Conservation (phyloP, 768 basidiomycete species). For the Boletus fagicola region DNA sequence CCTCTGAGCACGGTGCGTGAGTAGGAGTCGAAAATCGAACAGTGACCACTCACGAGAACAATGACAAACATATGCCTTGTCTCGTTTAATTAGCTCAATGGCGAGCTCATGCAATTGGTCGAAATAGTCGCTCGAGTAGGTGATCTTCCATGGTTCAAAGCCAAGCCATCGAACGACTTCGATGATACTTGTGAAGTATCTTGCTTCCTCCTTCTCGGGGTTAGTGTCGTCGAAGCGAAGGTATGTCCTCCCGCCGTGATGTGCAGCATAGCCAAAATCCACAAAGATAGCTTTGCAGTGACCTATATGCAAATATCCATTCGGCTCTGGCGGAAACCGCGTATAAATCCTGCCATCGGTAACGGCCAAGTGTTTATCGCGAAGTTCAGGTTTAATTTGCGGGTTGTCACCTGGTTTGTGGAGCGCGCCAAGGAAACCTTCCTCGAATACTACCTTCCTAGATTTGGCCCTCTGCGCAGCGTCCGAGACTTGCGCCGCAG, state of each 20-base stretch:
- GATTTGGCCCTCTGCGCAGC: slow-evolving; percentile 35
- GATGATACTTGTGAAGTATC: slow-evolving; percentile 94
- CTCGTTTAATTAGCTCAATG: slow-evolving; percentile 81
- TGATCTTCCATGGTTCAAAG: slow-evolving; percentile 98
- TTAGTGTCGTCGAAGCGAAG: slow-evolving; percentile 98
- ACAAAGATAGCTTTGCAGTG: slow-evolving; percentile 99
- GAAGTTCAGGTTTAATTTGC: slow-evolving; percentile 74
- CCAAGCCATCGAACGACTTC: slow-evolving; percentile 97
- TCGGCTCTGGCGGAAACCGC: slow-evolving; percentile 98
- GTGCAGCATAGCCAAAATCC: slow-evolving; percentile 97
- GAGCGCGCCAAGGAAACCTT: slow-evolving; percentile 89
- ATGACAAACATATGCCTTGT: slow-evolving; percentile 94
- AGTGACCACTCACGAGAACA: slow-evolving; percentile 73
- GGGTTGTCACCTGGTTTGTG: slow-evolving; percentile 94
- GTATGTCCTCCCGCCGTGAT: slow-evolving; percentile 90
- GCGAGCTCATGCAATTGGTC: slow-evolving; percentile 82
- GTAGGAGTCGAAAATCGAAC: neutral
- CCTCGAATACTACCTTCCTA: slow-evolving; percentile 77
- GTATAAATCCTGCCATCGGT: slow-evolving; percentile 88
- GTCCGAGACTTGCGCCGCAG: slow-evolving; percentile 35
- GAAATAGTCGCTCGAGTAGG: slow-evolving; percentile 98
- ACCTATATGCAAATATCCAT: slow-evolving; percentile 92
- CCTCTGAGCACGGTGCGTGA: slow-evolving; percentile 51
- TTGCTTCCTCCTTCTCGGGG: slow-evolving; percentile 94
- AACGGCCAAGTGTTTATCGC: slow-evolving; percentile 73